Evolutionary conservation across 305 asterid genomes (phyloP), one percentile per base, ranked within the genome.

Genomic region (Coffea humblotiana): DNA sequence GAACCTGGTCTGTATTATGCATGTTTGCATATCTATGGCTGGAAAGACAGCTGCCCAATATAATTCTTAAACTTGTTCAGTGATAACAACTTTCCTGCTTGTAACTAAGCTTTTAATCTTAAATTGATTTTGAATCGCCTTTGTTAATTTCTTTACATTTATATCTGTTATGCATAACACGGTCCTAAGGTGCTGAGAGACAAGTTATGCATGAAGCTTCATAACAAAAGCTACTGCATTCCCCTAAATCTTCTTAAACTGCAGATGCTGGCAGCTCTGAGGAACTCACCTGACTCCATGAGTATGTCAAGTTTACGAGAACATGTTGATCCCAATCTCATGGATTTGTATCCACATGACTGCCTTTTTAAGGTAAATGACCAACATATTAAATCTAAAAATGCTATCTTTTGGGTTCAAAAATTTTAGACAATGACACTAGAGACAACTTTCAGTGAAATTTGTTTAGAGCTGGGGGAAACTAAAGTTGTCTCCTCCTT

Each of bases 191-290:
- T 45, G 29, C 15, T 71, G 18, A 45, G 47, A 0, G 9, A 21
- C 37, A 9, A n/a, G 49, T 45, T 71, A 11, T 48, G 60, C 32
- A 47, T 0, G 13, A n/a, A 32, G 4, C 6, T 45, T 47, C 25
- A 16, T 13, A 43, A 10, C 35, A 71, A 12, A 47, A 45, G 60
- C 60, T 23, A 71, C 74, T 37, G 56, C 56, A 47, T 37, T 71
- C 35, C 40, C 37, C 66, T 87, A 68, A 83, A 83, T 61, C 56
- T 65, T 83, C 77, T 84, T 74, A 77, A 76, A 77, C 76, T 87
- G 86, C 95, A 96, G 99, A 92, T 96, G 95, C 90, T 96, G 83
- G 92, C 96, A 29, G 96, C 97, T 74, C 79, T 96, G 76, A 91
- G 83, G 87, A 90, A 90, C 82, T 81, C 97, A 5, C 97, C 97